These are phyloP conservation scores for Atalantia buxifolia DNA, from an alignment of 345 rosid genomes.

Conservation along the genomic window DNA sequence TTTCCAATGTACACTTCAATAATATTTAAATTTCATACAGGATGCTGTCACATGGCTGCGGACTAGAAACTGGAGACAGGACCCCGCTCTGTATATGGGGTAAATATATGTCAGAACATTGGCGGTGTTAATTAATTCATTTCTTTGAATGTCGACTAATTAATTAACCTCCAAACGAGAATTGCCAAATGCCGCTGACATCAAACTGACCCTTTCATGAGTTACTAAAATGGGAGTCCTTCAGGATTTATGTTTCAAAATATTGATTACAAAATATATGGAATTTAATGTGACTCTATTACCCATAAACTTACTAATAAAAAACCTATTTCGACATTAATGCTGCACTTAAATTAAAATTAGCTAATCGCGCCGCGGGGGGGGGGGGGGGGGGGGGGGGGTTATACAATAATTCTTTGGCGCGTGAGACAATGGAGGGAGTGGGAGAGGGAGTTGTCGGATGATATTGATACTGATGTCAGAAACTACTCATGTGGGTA, in stretches of 20 bases:
- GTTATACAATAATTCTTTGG: background rate
- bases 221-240: background rate
- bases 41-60: background rate
- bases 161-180: background rate
- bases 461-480: constrained; percentile 22
- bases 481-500: constrained; percentile 20
- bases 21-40: background rate
- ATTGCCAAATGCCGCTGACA: background rate
- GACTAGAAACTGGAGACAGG: background rate
- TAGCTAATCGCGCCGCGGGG: too few species aligned
- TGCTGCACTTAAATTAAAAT: background rate
- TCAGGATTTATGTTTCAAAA: background rate
- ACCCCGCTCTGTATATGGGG: background rate
- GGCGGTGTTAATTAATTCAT: background rate
- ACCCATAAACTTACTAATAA: background rate
- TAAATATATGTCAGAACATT: background rate
- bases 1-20: background rate
- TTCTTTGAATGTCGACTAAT: background rate
- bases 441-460: constrained; percentile 21
- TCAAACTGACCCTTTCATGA: background rate
- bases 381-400: too few species aligned
- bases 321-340: background rate
- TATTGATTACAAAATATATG: background rate
- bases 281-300: background rate
- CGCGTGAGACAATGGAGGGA: background rate